These are phyloP conservation scores for Chaetomium tenue DNA, from an alignment of 495 filamentous ascomycete species.

Conservation along the genomic window DNA sequence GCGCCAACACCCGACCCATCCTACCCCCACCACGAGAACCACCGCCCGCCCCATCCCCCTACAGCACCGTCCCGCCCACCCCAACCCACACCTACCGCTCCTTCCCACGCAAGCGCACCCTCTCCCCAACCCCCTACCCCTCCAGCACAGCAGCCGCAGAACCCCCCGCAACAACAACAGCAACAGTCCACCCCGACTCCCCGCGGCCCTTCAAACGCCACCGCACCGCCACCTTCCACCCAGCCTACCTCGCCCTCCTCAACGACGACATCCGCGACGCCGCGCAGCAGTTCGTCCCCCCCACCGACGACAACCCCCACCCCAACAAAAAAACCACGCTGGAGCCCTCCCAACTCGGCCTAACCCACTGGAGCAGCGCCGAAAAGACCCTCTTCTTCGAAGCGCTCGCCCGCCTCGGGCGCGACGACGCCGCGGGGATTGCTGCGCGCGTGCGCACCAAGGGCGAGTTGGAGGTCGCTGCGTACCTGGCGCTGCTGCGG, in stretches of 20 bases:
- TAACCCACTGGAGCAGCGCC: constrained; percentile 61
- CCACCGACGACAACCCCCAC: background rate
- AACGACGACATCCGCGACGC: constrained; percentile 54
- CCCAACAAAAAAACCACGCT: constrained; percentile 24
- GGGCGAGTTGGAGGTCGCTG: constrained; percentile 66
- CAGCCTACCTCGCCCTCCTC: constrained; percentile 58
- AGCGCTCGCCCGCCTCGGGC: constrained; percentile 60
- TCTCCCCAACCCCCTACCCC: constrained; percentile 1
- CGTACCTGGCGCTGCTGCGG: constrained; percentile 60
- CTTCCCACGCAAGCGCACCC: constrained; percentile 21
- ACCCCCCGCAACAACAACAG: background rate
- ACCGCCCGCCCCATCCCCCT: constrained; percentile 1
- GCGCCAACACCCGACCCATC: background rate
- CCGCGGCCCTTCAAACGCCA: constrained; percentile 35
- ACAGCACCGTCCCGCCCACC: constrained; percentile 20
- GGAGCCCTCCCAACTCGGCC: constrained; percentile 58
- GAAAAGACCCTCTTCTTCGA: constrained; percentile 74
- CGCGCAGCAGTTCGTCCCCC: constrained; percentile 30
- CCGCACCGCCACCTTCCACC: constrained; percentile 44
- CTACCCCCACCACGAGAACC: background rate
- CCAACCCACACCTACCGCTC: constrained; percentile 9
- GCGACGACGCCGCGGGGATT: constrained; percentile 58
- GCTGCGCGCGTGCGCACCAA: constrained; percentile 67
- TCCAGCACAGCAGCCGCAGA: background rate
- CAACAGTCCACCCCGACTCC: background rate